Conservation (phyloP, 306 rosid genomes). For the Cucumis melo region DNA sequence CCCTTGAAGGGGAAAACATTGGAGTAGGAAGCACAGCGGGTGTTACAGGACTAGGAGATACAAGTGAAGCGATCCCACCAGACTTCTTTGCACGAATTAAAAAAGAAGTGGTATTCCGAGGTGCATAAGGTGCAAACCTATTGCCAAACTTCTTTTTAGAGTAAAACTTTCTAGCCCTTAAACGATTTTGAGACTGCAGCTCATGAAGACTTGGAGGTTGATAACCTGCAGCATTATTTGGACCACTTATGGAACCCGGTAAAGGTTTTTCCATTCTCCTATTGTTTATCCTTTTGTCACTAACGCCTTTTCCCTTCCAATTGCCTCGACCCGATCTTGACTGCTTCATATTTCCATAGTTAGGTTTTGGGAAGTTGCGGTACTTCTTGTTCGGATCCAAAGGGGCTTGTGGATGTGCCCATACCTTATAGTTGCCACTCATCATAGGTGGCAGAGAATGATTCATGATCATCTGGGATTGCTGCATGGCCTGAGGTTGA, state of each 20-base stretch:
- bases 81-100: slow-evolving; percentile 53
- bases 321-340: slow-evolving; percentile 28
- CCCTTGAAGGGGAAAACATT: slow-evolving; percentile 44
- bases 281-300: slow-evolving; percentile 48
- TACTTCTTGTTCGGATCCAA: slow-evolving; percentile 15
- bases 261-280: slow-evolving; percentile 40
- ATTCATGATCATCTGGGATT: slow-evolving; percentile 23
- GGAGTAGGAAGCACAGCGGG: slow-evolving; percentile 91
- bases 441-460: slow-evolving; percentile 34
- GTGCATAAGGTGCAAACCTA: slow-evolving; percentile 74
- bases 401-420: slow-evolving; percentile 26
- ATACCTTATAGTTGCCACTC: slow-evolving; percentile 26
- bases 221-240: slow-evolving; percentile 22
- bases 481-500: slow-evolving; percentile 11
- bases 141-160: slow-evolving; percentile 39
- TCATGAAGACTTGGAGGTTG: slow-evolving; percentile 70
- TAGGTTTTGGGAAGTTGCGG: slow-evolving; percentile 13
- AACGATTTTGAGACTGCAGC: slow-evolving; percentile 69
- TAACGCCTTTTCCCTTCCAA: slow-evolving; percentile 64
- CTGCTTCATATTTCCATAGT: slow-evolving; percentile 9
- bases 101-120: slow-evolving; percentile 67
- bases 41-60: slow-evolving; percentile 81
- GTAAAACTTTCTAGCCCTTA: slow-evolving; percentile 43
- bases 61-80: slow-evolving; percentile 63
- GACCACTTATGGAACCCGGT: slow-evolving; percentile 17